A percentile compares a stretch with the other conserved stretches of the same genome.
Conservation (phyloP, 352 stramenopile genomes). For the Globisporangium spinosum region DNA sequence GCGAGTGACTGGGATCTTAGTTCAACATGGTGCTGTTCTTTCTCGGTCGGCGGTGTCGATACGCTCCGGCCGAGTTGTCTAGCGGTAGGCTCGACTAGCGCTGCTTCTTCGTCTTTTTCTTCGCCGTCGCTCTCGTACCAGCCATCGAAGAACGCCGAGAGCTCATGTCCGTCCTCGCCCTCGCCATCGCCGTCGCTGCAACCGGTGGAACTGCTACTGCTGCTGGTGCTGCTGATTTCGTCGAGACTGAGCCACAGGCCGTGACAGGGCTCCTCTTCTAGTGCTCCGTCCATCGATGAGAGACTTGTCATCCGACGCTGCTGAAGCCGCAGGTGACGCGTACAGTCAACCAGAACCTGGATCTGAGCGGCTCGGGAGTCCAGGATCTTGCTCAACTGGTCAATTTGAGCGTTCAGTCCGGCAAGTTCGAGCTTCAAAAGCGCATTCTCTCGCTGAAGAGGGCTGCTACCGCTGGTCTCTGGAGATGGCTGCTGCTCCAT, state of each 20-base stretch:
- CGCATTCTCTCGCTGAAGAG: neutral
- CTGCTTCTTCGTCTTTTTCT: neutral
- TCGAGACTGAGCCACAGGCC: neutral
- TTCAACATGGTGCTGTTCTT: neutral
- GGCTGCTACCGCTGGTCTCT: neutral
- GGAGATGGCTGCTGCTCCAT: neutral
- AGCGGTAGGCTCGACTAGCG: neutral
- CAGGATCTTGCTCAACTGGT: neutral
- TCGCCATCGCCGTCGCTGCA: neutral
- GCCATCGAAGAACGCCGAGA: constrained; percentile 2
- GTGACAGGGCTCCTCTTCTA: neutral
- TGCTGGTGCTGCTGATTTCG: neutral
- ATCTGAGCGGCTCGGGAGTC: constrained; percentile 10
- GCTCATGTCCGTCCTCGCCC: neutral
- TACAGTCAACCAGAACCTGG: constrained; percentile 2
- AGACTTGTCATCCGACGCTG: constrained; percentile 10
- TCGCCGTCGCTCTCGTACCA: constrained; percentile 8
- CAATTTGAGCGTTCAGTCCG: neutral
- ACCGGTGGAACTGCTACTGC: neutral
- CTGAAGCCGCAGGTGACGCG: constrained; percentile 7
- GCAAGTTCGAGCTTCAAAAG: constrained; percentile 9
- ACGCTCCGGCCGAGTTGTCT: neutral
- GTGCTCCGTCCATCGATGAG: neutral
- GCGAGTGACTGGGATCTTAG: neutral
- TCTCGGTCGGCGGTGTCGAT: neutral